Conservation (phyloP, 257 asterid species). For the Anisodus acutangulus region DNA sequence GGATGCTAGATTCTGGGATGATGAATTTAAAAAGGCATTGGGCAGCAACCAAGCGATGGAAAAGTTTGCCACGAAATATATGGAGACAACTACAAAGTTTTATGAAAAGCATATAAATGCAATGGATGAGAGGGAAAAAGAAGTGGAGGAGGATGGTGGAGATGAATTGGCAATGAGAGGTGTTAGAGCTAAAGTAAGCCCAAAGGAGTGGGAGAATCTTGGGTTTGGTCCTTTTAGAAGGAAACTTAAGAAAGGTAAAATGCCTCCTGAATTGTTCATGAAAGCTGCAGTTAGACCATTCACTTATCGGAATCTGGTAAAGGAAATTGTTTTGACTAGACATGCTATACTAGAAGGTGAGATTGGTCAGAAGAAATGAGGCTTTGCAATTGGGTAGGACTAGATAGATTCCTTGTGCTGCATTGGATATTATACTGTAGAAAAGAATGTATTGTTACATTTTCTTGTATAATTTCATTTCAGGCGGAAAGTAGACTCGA, state of each 20-base stretch:
- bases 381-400: neutral
- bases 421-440: neutral
- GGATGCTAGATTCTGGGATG: constrained; percentile 70
- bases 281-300: constrained; percentile 90
- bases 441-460: neutral
- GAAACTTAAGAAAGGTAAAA: constrained; percentile 66
- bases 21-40: constrained; percentile 80
- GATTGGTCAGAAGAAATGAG: constrained; percentile 57
- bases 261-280: constrained; percentile 78
- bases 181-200: constrained; percentile 67
- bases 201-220: constrained; percentile 66
- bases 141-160: constrained; percentile 42
- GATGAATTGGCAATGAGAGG: constrained; percentile 75
- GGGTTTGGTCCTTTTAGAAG: constrained; percentile 78
- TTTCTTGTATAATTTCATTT: neutral
- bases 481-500: neutral
- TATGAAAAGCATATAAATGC: constrained; percentile 46
- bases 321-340: constrained; percentile 85
- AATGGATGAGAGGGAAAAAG: constrained; percentile 39
- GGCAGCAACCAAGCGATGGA: constrained; percentile 84
- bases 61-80: constrained; percentile 63
- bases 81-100: constrained; percentile 46
- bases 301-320: constrained; percentile 79
- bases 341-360: constrained; percentile 90
- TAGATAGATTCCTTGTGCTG: neutral